These are phyloP conservation scores for Pichia sp. DNA, from an alignment of 1,139 yeast genomes.

Conservation along the genomic window DNA sequence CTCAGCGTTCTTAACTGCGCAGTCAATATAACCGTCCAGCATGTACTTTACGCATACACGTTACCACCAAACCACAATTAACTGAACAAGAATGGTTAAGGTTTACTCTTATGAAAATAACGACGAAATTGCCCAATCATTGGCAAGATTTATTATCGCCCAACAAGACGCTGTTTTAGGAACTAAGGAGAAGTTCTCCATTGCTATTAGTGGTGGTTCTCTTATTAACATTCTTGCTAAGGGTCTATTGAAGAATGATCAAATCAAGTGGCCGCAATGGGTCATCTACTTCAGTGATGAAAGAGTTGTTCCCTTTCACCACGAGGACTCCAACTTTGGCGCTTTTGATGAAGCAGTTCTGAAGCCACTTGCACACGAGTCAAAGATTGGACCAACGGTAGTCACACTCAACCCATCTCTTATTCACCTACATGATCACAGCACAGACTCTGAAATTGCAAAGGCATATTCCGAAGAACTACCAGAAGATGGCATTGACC, in stretches of 20 bases:
- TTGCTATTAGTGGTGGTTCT: constrained; percentile 91
- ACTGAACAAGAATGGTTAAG: constrained; percentile 21
- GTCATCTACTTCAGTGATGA: constrained; percentile 67
- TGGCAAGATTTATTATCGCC: constrained; percentile 47
- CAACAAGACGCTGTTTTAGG: constrained; percentile 48
- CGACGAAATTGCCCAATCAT: constrained; percentile 50
- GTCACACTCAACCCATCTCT: constrained; percentile 44
- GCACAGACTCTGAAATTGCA: constrained; percentile 45
- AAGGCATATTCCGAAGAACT: constrained; percentile 39
- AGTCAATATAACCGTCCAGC: no score
- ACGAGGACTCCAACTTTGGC: constrained; percentile 64
- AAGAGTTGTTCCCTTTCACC: constrained; percentile 59
- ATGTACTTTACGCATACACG: no score
- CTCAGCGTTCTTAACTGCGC: no score
- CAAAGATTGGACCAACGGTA: constrained; percentile 33
- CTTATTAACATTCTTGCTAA: constrained; percentile 67
- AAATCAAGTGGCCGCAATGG: constrained; percentile 61
- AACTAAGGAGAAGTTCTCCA: constrained; percentile 41
- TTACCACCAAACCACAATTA: no score
- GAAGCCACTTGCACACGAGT: constrained; percentile 30
- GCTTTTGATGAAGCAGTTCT: constrained; percentile 53
- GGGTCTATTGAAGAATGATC: constrained; percentile 57
- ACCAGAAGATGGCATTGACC: constrained; percentile 39
- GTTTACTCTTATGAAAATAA: constrained; percentile 50
- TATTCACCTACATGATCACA: constrained; percentile 42